Evolutionary conservation across 2,329 filamentous ascomycete genomes (phyloP), one percentile per base, ranked within the genome.

Genomic region (Penicillium sp.): DNA sequence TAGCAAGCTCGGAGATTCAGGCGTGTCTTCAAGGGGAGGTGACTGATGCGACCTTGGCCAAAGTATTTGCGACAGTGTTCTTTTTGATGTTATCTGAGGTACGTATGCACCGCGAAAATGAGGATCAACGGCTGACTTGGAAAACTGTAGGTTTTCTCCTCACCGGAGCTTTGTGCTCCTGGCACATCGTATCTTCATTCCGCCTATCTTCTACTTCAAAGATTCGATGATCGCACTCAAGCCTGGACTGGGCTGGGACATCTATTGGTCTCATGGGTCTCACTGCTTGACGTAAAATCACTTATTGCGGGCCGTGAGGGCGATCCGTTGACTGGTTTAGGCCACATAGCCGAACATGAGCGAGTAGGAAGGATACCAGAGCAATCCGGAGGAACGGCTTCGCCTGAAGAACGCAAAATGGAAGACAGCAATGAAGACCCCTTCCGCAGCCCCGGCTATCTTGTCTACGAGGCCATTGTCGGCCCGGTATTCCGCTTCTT

Each of bases 81-180:
- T 66, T 77, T 37, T 65, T 77, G 22, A 77, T 77, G 73, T 45
- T 77, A 56, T 71, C 74, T n/a, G 75, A 77, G 70, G 75, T 76
- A 65, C 37, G 67, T 62, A n/a, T 56, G 8, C 35, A 22, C 22
- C 30, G 38, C 9, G 49, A 47, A 8, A 0, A 44, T 35, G 24
- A 22, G 35, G 8, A 56, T 10, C 1, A 19, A 19, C 15, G 56
- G 33, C 61, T 65, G 5, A 65, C 45, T 13, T 33, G 24, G 38
- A 37, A n/a, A 3, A 49, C 17, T 49, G 24, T 30, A 76, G 74
- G 59, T 73, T 24, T 63, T 74, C n/a, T 73, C 73, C 10, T 65
- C 67, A 2, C 67, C 68, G 9, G 72, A 75, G 12, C 56, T 72
- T 50, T 71, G 70, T 53, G 66, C 65, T 9, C 64, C 67, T 2